Conservation (phyloP, 805 yeast genomes). For the Hanseniaspora guilliermondii region DNA sequence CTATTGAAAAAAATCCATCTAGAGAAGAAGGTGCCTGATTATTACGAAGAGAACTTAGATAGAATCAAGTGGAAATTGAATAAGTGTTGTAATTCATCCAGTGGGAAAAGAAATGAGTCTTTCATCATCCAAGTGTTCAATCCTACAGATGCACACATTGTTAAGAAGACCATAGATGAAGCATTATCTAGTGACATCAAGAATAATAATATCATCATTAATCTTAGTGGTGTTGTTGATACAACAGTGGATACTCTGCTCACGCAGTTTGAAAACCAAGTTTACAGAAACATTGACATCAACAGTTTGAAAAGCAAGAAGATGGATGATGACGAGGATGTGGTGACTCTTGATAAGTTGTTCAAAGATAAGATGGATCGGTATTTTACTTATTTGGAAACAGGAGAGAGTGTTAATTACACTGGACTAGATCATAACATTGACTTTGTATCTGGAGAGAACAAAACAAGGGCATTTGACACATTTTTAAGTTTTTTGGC, state of each 20-base stretch:
- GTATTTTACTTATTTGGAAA: conserved; percentile 1
- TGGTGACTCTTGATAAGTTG: conserved; percentile 6
- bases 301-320: not conserved
- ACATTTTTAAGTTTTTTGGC: conserved; percentile 12
- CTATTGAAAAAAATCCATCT: conserved; percentile 1
- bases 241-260: conserved; percentile 1
- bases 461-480: conserved; percentile 13
- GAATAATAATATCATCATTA: conserved; percentile 11
- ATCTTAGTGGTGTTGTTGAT: conserved; percentile 11
- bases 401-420: not conserved
- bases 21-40: not conserved
- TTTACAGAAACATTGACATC: conserved; percentile 11
- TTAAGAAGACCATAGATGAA: conserved; percentile 1
- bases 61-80: conserved; percentile 8
- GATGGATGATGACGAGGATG: not conserved
- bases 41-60: not conserved
- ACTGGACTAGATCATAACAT: not conserved
- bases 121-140: conserved; percentile 6
- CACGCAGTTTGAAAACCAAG: conserved; percentile 11
- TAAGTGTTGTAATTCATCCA: conserved; percentile 1
- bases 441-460: conserved; percentile 2
- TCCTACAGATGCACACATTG: not conserved
- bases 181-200: conserved; percentile 8
- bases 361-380: conserved; percentile 13
- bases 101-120: conserved; percentile 12